A percentile compares a stretch with the other conserved stretches of the same genome.
These are phyloP conservation scores for Eutypella sp. DNA, from an alignment of 2,329 filamentous ascomycete species.

Conservation along the genomic window DNA sequence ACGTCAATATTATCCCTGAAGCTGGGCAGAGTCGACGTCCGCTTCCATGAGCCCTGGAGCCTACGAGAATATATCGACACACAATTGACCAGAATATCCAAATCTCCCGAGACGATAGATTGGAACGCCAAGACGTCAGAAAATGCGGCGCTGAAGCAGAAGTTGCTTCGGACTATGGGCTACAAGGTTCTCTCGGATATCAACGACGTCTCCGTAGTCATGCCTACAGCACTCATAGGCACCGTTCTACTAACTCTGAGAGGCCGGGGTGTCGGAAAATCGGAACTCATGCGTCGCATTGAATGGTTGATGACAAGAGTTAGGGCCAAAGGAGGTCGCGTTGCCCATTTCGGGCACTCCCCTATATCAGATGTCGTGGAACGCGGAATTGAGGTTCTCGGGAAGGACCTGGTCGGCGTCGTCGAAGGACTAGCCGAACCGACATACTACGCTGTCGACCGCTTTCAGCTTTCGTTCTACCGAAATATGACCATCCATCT, in stretches of 20 bases:
- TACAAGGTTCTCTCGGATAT: conserved; percentile 93
- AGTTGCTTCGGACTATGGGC: conserved; percentile 77
- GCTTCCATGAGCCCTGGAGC: conserved; percentile 96
- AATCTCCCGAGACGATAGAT: conserved; percentile 42
- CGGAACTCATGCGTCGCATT: conserved; percentile 78
- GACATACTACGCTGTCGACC: conserved; percentile 90
- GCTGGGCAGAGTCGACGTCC: conserved; percentile 86
- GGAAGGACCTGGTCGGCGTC: conserved; percentile 78
- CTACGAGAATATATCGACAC: conserved; percentile 74
- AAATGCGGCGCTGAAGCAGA: conserved; percentile 55
- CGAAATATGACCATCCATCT: conserved; percentile 99
- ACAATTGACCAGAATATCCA: conserved; percentile 58
- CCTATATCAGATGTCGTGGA: conserved; percentile 80
- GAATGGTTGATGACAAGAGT: conserved; percentile 86
- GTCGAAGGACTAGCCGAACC: conserved; percentile 78
- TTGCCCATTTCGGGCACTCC: conserved; percentile 84
- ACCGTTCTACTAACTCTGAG: conserved; percentile 88
- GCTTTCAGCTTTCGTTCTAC: conserved; percentile 97
- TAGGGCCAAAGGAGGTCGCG: conserved; percentile 78
- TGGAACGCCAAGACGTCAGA: conserved; percentile 43
- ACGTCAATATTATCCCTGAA: conserved; percentile 86
- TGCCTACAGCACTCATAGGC: conserved; percentile 94
- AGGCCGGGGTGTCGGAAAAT: conserved; percentile 84
- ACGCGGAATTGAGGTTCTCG: conserved; percentile 84
- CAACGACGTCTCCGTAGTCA: conserved; percentile 92